Evolutionary conservation across 2,329 filamentous ascomycete species (phyloP), one percentile per base, ranked within the genome.

Genomic region (Ceratocystis eucalypticola): DNA sequence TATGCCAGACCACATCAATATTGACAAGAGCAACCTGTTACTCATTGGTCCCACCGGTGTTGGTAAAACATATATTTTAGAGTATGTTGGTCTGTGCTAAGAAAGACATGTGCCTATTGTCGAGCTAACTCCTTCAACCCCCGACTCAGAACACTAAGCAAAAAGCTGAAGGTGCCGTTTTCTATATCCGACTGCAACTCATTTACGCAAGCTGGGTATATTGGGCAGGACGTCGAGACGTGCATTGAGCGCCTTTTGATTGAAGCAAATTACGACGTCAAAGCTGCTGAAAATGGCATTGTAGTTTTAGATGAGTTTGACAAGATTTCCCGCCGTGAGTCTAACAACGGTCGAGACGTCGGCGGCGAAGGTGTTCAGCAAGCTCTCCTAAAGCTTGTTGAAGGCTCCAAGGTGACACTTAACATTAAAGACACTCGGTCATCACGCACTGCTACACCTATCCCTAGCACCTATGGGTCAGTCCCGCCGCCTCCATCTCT

Each of bases 271-370:
- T 96, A 96, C 75, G 89, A 96, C 71, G 84, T 94, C 33, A 85
- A 86, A 67, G 85, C 88, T 65, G 88, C 91, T 6, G 93, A 99
- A 74, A 84, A 89, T 65, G 94, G 94, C 4, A 97, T 99, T 66
- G 91, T 99, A 61, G 94, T 96, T 66, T 80, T 99, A 22, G 94
- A 99, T 71, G 94, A 99, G 76, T 91, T 99, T 66, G 94, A 99
- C 79, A 99, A 99, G 77, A 92, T 97, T 67, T 92, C 94, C 1
- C 89, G 89, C 46, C 86, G 90, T 30, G 93, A 94, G 73, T 88
- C 92, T 17, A 85, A 85, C 68, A 91, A 96, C 68, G 93, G 92
- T 22, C 89, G 95, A 71, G 94, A 99, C 72, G 94, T 99, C 2
- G 89, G 92, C 20, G 94, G 94, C 25, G 94, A 97, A 78, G 94